Percentiles rank a stretch among this genome's conserved stretches.
Conservation (phyloP, 2,329 filamentous ascomycete genomes). For the Colletotrichum eremochloae region DNA sequence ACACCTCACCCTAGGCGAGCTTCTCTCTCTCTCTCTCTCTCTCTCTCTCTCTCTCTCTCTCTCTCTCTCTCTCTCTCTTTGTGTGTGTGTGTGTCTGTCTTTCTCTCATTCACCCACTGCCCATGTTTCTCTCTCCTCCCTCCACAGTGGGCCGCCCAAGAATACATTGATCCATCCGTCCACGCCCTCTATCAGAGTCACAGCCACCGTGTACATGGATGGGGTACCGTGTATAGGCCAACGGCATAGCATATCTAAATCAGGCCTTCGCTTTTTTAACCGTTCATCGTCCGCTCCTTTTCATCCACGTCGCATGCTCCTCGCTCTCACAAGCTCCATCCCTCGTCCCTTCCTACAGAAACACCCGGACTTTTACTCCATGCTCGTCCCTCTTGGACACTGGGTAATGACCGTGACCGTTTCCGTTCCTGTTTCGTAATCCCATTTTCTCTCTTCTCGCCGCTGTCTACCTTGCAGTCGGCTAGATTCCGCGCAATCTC, state of each 20-base stretch:
- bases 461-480: slow-evolving; percentile 36
- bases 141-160: slow-evolving; percentile 25
- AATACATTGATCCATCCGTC: slow-evolving; percentile 19
- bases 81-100: background rate
- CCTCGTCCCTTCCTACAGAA: slow-evolving; percentile 40
- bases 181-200: slow-evolving; percentile 35
- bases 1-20: slow-evolving; percentile 33
- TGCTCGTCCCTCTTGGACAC: slow-evolving; percentile 42
- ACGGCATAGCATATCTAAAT: slow-evolving; percentile 40
- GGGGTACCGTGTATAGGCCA: slow-evolving; percentile 38
- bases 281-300: slow-evolving; percentile 41
- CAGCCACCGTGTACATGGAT: slow-evolving; percentile 37
- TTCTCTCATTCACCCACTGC: background rate
- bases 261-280: slow-evolving; percentile 38
- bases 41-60: slow-evolving; percentile 10
- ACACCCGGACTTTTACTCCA: slow-evolving; percentile 41
- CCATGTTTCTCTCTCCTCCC: slow-evolving; percentile 13
- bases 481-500: slow-evolving; percentile 37
- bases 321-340: slow-evolving; percentile 38
- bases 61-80: slow-evolving; percentile 10
- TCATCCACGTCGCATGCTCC: slow-evolving; percentile 34
- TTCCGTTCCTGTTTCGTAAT: slow-evolving; percentile 42
- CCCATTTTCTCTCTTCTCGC: slow-evolving; percentile 30
- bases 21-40: slow-evolving; percentile 20
- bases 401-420: slow-evolving; percentile 43